Conservation (phyloP, 1,284 basidiomycete species). For the Leccinum pachyderme region DNA sequence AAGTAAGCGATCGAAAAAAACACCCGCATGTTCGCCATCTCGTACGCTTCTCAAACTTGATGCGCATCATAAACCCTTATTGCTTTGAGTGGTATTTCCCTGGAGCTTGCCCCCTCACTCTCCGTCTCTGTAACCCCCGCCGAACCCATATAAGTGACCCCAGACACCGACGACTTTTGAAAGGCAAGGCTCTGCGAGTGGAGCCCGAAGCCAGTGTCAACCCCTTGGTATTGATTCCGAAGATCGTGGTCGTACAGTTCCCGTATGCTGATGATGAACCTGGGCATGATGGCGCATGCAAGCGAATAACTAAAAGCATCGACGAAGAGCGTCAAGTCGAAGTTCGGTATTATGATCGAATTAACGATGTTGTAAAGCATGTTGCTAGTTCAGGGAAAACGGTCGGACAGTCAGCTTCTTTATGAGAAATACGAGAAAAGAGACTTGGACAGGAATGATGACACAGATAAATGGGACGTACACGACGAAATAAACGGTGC, state of each 20-base stretch:
- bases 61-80: background rate
- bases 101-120: background rate
- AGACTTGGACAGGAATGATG: background rate
- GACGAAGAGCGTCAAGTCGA: background rate
- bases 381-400: background rate
- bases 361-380: background rate
- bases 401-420: background rate
- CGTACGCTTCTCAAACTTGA: background rate
- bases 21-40: background rate
- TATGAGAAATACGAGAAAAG: background rate
- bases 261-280: background rate
- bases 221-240: background rate
- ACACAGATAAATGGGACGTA: background rate
- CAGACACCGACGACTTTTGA: background rate
- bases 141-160: background rate
- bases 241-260: background rate
- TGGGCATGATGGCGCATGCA: background rate
- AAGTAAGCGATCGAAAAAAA: background rate
- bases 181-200: background rate
- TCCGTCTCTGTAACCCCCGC: background rate
- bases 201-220: background rate
- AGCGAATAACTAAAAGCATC: background rate
- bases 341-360: background rate
- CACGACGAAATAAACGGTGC: background rate
- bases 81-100: background rate